Conservation (phyloP, 192 early-diverging fungal genomes). For the Mortierella antarctica region DNA sequence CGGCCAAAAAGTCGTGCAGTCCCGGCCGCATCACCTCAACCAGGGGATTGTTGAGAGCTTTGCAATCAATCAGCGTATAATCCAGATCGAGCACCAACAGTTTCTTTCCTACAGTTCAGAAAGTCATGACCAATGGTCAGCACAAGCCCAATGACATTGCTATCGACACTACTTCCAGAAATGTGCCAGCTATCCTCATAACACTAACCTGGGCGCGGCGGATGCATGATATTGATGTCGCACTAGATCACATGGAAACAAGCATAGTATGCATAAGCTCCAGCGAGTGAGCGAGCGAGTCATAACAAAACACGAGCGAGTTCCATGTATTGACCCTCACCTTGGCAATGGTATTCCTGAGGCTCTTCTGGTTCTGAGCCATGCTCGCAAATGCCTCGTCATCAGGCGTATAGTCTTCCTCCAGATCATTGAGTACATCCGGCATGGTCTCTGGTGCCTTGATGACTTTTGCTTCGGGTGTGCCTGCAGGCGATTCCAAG, state of each 20-base stretch:
- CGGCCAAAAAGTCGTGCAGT: constrained; percentile 70
- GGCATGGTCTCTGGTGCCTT: constrained; percentile 63
- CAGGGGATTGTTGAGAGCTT: constrained; percentile 65
- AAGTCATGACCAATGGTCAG: background rate
- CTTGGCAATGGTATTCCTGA: constrained; percentile 58
- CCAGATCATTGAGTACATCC: constrained; percentile 66
- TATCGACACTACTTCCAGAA: background rate
- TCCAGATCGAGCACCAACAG: constrained; percentile 83
- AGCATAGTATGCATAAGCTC: background rate
- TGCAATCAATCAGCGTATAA: constrained; percentile 82
- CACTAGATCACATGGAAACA: constrained; percentile 48
- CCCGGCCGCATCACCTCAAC: constrained; percentile 72
- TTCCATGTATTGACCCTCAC: constrained; percentile 12
- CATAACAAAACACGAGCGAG: too few species aligned
- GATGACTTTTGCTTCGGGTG: constrained; percentile 65
- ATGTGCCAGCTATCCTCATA: background rate
- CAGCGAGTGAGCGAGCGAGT: too few species aligned
- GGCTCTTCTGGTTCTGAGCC: constrained; percentile 56
- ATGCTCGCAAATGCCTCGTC: constrained; percentile 55
- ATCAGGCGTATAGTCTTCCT: constrained; percentile 63
- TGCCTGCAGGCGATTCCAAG: constrained; percentile 48
- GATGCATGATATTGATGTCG: constrained; percentile 64
- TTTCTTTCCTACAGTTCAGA: constrained; percentile 59
- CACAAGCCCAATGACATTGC: too few species aligned
- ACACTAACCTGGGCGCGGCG: constrained; percentile 50